phyloP scores from a whole-genome alignment of 108 stramenopile genomes.

The Discostella pseudostelligera region DNA sequence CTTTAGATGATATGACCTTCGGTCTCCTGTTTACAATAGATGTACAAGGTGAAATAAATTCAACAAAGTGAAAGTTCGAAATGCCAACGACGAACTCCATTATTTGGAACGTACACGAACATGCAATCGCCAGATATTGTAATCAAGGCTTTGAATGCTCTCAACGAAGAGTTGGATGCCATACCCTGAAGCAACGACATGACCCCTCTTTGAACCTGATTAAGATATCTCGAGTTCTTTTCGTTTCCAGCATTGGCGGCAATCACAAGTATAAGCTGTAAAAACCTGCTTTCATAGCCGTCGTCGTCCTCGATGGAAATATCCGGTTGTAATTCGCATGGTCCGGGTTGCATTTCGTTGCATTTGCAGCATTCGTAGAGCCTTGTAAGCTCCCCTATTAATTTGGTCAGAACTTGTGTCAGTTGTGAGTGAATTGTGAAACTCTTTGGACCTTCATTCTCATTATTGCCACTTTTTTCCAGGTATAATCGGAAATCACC shows the following conservation, averaged over 20 bases:
- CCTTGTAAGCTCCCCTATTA: slow-evolving; percentile 56
- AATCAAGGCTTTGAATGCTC: slow-evolving; percentile 55
- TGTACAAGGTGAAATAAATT: not conserved
- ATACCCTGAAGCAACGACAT: slow-evolving; percentile 67
- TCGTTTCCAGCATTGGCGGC: slow-evolving; percentile 43
- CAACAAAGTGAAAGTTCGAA: not conserved
- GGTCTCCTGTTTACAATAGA: slow-evolving; percentile 11
- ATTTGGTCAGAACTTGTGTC: slow-evolving; percentile 67
- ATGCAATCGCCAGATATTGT: slow-evolving; percentile 43
- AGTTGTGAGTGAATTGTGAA: slow-evolving; percentile 50
- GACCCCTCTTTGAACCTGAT: slow-evolving; percentile 71
- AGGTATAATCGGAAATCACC: slow-evolving; percentile 56
- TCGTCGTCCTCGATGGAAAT: slow-evolving; percentile 35
- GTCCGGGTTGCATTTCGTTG: slow-evolving; percentile 56
- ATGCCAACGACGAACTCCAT: not conserved
- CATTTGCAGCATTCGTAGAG: slow-evolving; percentile 85
- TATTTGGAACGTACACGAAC: slow-evolving; percentile 33
- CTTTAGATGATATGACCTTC: slow-evolving; percentile 14
- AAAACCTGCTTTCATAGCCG: slow-evolving; percentile 61
- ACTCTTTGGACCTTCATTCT: slow-evolving; percentile 15
- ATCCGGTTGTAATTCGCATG: slow-evolving; percentile 25
- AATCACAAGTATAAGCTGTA: slow-evolving; percentile 52
- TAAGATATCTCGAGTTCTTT: slow-evolving; percentile 56
- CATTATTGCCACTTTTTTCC: slow-evolving; percentile 26
- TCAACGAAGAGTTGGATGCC: slow-evolving; percentile 61